Base-by-base conservation (phyloP, 768 basidiomycete species). In the Suillus fuscotomentosus region DNA sequence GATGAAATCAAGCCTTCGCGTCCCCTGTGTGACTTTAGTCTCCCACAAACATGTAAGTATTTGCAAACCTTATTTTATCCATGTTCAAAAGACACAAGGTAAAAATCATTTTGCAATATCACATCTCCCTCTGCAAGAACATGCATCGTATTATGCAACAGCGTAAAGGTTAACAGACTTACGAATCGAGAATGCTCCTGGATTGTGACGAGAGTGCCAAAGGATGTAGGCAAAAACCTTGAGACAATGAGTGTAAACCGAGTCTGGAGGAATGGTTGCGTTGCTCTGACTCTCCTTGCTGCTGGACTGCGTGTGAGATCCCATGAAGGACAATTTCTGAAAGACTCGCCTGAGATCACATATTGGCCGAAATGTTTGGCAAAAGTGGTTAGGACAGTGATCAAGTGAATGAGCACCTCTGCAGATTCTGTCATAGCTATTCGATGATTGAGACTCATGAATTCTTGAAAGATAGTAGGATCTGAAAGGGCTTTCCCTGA, bases 401-500 rank as follows among this genome's bases (percentile, higher is more conserved):
- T 79, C 24, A 98, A 82, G 62, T 90, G 84, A 0, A 85, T 78
- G 70, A 95, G 90, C 38, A 94, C 84, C 0, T 70, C 78, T 1
- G 92, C 87, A 0, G 88, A 79, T 71, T 97, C 95, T 0, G 91
- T 91, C 84, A 98, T 87, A 0, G 90, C 93, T 76, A 98, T 87
- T 5, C 97, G 86, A 72, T 97, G 95, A 72, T 89, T 94, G 5
- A 98, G 79, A 55, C 89, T 90, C 68, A 90, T 86, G 51, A 99
- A 87, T 76, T 99, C 97, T 54, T 95, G 93, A 71, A 97, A 97
- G 34, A 94, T 86, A 0, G 88, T 83, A 2, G 90, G 88, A 43
- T 96, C 91, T 63, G 91, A 81, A 41, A 98, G 83, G 0, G 90
- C 92, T 36, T 83, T 85, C 1, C 97, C 97, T 2, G 90, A 85